Conservation (phyloP, 2,329 filamentous ascomycete genomes). For the Mycosphaerella sp. region DNA sequence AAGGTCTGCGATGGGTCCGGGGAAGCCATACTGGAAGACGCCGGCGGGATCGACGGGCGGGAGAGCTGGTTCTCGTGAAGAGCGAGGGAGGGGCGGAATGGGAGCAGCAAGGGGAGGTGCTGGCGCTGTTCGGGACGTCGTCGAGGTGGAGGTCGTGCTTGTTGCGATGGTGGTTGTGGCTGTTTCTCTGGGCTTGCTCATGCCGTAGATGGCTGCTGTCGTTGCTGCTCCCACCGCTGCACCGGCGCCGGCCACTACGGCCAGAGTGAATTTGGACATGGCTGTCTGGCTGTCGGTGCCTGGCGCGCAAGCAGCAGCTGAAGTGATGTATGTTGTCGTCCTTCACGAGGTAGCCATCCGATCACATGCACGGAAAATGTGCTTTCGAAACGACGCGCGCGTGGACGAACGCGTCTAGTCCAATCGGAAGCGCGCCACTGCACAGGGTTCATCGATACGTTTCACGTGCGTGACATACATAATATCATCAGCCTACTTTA, state of each 20-base stretch:
- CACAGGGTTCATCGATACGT: too few species aligned
- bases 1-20: constrained; percentile 80
- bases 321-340: too few species aligned
- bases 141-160: constrained; percentile 31
- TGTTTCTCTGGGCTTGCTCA: constrained; percentile 27
- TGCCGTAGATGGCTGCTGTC: constrained; percentile 43
- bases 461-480: too few species aligned
- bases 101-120: constrained; percentile 27
- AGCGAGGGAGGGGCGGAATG: constrained; percentile 24
- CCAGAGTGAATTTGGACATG: constrained; percentile 49
- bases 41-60: constrained; percentile 45
- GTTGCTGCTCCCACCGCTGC: constrained; percentile 46
- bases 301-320: too few species aligned
- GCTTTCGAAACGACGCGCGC: too few species aligned
- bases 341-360: too few species aligned
- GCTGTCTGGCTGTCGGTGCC: neutral
- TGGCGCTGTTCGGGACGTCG: constrained; percentile 25
- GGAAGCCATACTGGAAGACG: constrained; percentile 63
- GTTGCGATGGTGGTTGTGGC: constrained; percentile 30
- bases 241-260: constrained; percentile 44
- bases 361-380: too few species aligned
- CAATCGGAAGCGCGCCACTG: too few species aligned
- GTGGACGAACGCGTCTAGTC: too few species aligned
- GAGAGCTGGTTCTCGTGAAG: constrained; percentile 22
- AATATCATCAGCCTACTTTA: too few species aligned